Evolutionary conservation across 78 protist genomes (phyloP).

Genomic region (Dictyostelium firmibasis): DNA sequence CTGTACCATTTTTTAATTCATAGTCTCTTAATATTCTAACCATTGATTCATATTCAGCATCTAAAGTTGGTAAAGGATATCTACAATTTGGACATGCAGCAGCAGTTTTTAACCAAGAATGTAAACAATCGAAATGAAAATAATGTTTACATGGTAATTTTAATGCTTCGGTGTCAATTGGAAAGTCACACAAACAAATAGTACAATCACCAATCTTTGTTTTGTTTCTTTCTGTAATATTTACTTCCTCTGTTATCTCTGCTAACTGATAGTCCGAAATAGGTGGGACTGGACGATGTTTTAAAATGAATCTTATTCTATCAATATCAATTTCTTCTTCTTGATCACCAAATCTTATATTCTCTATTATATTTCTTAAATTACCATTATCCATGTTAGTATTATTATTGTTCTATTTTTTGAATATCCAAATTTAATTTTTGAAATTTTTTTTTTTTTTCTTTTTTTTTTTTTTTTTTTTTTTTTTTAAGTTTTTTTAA

Average conservation of each 20-base stretch:
- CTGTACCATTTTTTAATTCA: constrained; percentile 3
- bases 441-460: too few species aligned
- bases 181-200: constrained; percentile 22
- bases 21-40: constrained; percentile 20
- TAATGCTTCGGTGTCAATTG: constrained; percentile 18
- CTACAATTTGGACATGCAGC: constrained; percentile 61
- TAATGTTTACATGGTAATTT: constrained; percentile 76
- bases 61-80: neutral
- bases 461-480: too few species aligned
- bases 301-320: constrained; percentile 52
- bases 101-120: neutral
- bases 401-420: too few species aligned
- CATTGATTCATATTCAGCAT: constrained; percentile 48
- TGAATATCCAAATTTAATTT: too few species aligned
- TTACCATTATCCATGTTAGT: neutral
- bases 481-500: too few species aligned
- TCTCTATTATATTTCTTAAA: neutral
- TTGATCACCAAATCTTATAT: neutral
- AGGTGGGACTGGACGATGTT: constrained; percentile 72
- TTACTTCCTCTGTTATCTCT: constrained; percentile 59
- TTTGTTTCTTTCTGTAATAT: constrained; percentile 53
- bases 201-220: constrained; percentile 67
- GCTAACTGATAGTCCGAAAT: constrained; percentile 54
- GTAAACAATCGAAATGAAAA: constrained; percentile 32
- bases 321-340: constrained; percentile 28